Conservation (phyloP, 1,284 basidiomycete genomes). For the Apiotrichum gracile region DNA sequence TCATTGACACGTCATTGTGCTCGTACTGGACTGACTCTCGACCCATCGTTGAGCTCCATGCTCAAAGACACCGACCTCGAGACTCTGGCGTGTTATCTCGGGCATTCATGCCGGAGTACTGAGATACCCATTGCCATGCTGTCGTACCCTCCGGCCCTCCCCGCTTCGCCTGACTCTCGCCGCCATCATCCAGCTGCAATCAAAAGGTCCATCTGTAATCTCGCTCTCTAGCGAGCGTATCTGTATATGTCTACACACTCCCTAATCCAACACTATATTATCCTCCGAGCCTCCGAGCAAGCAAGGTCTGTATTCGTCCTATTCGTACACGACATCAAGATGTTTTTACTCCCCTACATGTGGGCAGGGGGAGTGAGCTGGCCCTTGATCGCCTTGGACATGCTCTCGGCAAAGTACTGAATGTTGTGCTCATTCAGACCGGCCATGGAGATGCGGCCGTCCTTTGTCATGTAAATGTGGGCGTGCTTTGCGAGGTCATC, state of each 20-base stretch:
- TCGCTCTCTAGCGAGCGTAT: neutral
- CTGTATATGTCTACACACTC: neutral
- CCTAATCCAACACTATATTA: neutral
- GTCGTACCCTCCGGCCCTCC: neutral
- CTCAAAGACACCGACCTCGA: too few species aligned
- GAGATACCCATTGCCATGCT: neutral
- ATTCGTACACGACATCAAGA: neutral
- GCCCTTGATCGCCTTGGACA: slow-evolving; percentile 74
- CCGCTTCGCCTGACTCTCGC: neutral
- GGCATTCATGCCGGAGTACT: too few species aligned
- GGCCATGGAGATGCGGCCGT: slow-evolving; percentile 90
- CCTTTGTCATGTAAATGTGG: slow-evolving; percentile 71
- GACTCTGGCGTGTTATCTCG: too few species aligned
- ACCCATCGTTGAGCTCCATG: too few species aligned
- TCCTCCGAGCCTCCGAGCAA: neutral
- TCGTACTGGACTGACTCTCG: too few species aligned
- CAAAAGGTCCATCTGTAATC: neutral
- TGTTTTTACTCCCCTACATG: neutral
- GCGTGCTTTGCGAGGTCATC: slow-evolving; percentile 82
- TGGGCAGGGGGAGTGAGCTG: slow-evolving; percentile 28
- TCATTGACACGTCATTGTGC: too few species aligned
- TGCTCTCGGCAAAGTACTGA: slow-evolving; percentile 76
- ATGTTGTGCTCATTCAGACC: slow-evolving; percentile 87
- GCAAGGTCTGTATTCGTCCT: neutral
- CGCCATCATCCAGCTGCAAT: neutral